Conservation (phyloP, 495 filamentous ascomycete genomes). For the Podospora pseudoanserina region DNA sequence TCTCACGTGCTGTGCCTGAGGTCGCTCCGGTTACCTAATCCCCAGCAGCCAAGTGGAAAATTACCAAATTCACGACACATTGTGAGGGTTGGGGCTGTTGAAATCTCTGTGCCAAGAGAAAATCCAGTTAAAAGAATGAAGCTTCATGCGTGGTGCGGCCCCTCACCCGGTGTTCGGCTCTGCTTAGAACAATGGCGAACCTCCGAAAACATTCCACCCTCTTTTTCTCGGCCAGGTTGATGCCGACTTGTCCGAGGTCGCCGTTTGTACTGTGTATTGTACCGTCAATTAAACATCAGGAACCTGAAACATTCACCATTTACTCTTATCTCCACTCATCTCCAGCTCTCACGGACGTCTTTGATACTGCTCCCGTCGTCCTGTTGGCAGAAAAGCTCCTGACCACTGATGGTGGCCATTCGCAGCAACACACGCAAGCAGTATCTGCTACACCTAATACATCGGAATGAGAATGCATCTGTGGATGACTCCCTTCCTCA, state of each 20-base stretch:
- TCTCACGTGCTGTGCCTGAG: not conserved
- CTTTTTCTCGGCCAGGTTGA: not conserved
- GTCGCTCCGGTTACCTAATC: slow-evolving; percentile 3
- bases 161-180: not conserved
- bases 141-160: not conserved
- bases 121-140: not conserved
- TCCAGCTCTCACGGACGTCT: not conserved
- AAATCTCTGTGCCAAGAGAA: not conserved
- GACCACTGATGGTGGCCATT: no score
- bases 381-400: not conserved
- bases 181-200: not conserved
- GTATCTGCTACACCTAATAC: no score
- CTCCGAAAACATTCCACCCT: not conserved
- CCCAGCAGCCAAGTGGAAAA: not conserved
- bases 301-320: slow-evolving; percentile 1
- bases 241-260: not conserved
- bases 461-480: no score
- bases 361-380: not conserved
- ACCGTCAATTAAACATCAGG: not conserved
- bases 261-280: not conserved
- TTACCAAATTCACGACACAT: slow-evolving; percentile 5
- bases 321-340: not conserved
- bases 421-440: no score
- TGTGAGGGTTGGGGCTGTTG: not conserved
- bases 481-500: no score